These are phyloP conservation scores for Coemansia sp. DNA, from an alignment of 371 early-diverging fungal genomes.

Conservation along the genomic window DNA sequence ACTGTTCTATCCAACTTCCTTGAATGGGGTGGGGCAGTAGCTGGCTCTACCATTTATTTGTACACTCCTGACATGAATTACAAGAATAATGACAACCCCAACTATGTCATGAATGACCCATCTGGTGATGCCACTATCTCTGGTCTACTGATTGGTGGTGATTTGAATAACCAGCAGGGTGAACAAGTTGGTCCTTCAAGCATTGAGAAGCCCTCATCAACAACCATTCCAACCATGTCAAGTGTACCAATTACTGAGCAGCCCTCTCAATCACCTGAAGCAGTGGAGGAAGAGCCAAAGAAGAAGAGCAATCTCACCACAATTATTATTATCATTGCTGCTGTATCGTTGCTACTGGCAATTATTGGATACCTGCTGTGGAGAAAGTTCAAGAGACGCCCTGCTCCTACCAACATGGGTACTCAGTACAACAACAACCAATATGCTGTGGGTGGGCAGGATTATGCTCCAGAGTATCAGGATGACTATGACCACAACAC, in stretches of 20 bases:
- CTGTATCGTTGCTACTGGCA: slow-evolving; percentile 15
- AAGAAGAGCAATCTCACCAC: slow-evolving; percentile 13
- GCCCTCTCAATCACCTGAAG: background rate
- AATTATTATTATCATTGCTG: slow-evolving; percentile 30
- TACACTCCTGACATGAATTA: slow-evolving; percentile 27
- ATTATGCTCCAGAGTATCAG: slow-evolving; percentile 6
- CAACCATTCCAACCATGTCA: background rate
- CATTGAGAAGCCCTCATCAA: background rate
- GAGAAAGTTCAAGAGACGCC: slow-evolving; percentile 26
- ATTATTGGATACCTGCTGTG: slow-evolving; percentile 17
- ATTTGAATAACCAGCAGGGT: slow-evolving; percentile 19
- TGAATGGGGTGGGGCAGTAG: slow-evolving; percentile 42
- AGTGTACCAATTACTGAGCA: background rate
- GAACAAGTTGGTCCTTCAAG: background rate
- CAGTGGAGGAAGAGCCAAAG: slow-evolving; percentile 2
- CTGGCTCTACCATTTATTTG: slow-evolving; percentile 37
- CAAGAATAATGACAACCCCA: slow-evolving; percentile 34
- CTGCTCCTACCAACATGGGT: slow-evolving; percentile 2
- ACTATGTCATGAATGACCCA: slow-evolving; percentile 30
- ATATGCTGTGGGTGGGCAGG: slow-evolving; percentile 7
- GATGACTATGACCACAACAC: slow-evolving; percentile 10
- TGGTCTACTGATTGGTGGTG: slow-evolving; percentile 28
- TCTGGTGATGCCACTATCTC: slow-evolving; percentile 3
- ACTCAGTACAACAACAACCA: slow-evolving; percentile 22
- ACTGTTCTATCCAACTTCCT: slow-evolving; percentile 40